Evolutionary conservation across 2,329 filamentous ascomycete species (phyloP), one percentile per base, ranked within the genome.

Genomic region (Mycosphaerella arachidis): DNA sequence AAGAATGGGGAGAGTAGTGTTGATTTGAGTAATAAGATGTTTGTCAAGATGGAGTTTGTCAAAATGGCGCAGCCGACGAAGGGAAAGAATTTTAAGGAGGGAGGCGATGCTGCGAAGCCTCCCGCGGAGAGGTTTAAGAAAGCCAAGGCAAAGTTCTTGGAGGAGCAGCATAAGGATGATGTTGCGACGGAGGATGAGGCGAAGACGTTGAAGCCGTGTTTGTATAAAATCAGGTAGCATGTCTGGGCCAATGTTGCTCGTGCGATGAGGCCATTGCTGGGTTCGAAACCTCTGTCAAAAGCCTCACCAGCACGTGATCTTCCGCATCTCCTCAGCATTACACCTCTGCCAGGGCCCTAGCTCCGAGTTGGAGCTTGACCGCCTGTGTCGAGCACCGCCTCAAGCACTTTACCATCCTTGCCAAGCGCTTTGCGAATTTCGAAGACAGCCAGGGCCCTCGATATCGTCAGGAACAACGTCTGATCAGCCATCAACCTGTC

Each of bases 21-120:
- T 9, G 92, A 99, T 77, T 78, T 95, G 70, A 84, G 83, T 58
- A 99, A 99, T 78, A 95, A 89, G 78, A 99, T 99, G 94, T 99
- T 99, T 79, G 93, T 97, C 67, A 91, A 89, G 78, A 93, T 99
- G 91, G 86, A 89, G 68, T 99, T 99, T 75, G 81, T 92, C 69
- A 99, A 97, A 79, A 86, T 83, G n/a, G 86, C 85, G 20, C 79
- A 85, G 48, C 89, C 92, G 0, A 82, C 82, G 1, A 88, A 86
- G 72, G 92, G 92, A 27, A 95, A 96, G 78, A 85, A 88, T 65
- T 84, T 81, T 54, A 71, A 73, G 45, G 75, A 74, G 45, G 75
- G 73, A 29, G 77, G 70, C 55, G 70, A 71, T 67, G 76, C 65
- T 70, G 73, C 70, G 57, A 72, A 59, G 60, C 60, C 57, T 6